Percentiles rank a stretch among this genome's conserved stretches.
Conservation (phyloP, 768 basidiomycete genomes). For the Lentinula sp. region DNA sequence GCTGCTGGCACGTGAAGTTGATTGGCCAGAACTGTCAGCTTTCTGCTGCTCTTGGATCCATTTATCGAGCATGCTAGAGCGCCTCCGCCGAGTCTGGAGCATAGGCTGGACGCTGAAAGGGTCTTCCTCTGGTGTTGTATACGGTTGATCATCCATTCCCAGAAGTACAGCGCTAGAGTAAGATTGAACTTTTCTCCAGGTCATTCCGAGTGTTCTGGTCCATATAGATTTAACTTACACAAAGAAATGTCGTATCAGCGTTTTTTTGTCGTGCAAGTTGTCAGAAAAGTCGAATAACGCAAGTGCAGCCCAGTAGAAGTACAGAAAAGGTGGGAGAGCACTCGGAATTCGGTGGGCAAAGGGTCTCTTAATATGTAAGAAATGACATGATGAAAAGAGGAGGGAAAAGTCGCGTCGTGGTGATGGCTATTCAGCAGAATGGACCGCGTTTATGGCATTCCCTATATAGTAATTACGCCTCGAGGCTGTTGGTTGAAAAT, state of each 20-base stretch:
- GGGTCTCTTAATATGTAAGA: neutral
- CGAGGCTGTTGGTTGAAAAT: neutral
- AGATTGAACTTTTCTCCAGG: neutral
- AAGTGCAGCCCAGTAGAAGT: neutral
- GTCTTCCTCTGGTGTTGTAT: conserved; percentile 47
- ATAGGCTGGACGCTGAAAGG: conserved; percentile 38
- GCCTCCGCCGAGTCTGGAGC: conserved; percentile 26
- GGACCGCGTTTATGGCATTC: neutral
- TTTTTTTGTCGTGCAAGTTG: neutral
- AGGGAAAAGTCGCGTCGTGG: neutral
- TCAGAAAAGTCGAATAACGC: neutral
- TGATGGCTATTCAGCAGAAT: neutral
- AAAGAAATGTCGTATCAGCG: neutral
- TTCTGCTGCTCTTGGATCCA: conserved; percentile 48
- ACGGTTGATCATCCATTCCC: conserved; percentile 32
- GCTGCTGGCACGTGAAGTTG: conserved; percentile 9
- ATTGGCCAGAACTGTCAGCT: conserved; percentile 5
- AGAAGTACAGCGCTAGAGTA: neutral
- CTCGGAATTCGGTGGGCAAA: neutral
- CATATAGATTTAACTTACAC: neutral
- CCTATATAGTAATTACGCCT: neutral
- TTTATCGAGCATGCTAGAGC: conserved; percentile 47
- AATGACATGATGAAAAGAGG: conserved; percentile 2
- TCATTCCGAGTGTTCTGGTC: neutral
- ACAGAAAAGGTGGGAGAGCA: neutral